Percentiles rank a stretch among this genome's conserved stretches.
These are phyloP conservation scores for Nothomitra cinnamomea DNA, from an alignment of 2,329 filamentous ascomycete genomes.

Conservation along the genomic window DNA sequence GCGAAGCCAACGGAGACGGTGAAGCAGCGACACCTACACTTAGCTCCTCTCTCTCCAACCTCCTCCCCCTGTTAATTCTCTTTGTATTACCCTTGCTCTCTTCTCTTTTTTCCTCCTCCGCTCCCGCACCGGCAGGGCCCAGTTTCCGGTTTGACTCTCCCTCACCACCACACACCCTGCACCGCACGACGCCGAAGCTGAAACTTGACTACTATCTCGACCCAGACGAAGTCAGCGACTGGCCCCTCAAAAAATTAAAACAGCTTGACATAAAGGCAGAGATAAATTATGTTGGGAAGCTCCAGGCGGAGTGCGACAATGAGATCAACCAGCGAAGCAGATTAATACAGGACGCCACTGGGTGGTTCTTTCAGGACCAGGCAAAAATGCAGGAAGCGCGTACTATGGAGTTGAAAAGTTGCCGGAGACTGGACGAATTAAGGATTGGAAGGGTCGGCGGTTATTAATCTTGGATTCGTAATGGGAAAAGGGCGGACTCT, in stretches of 20 bases:
- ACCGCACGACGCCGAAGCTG: conserved; percentile 52
- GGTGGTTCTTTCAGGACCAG: conserved; percentile 72
- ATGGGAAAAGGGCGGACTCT: not conserved
- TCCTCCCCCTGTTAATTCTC: conserved; percentile 77
- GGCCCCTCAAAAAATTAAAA: conserved; percentile 48
- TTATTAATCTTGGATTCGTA: not conserved
- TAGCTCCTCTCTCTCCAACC: conserved; percentile 43
- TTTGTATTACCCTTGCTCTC: conserved; percentile 75
- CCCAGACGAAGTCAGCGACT: conserved; percentile 57
- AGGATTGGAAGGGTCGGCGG: not conserved
- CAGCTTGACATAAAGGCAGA: conserved; percentile 69
- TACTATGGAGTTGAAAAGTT: conserved; percentile 34
- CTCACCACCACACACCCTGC: conserved; percentile 52
- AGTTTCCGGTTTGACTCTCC: conserved; percentile 60
- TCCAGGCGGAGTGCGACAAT: conserved; percentile 56
- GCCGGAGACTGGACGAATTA: conserved; percentile 32
- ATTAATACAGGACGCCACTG: conserved; percentile 60
- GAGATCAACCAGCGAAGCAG: conserved; percentile 50
- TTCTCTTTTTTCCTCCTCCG: conserved; percentile 42
- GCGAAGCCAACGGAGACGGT: conserved; percentile 38
- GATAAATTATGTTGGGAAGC: conserved; percentile 45
- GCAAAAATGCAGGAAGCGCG: conserved; percentile 60
- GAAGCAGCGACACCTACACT: conserved; percentile 34
- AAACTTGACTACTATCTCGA: conserved; percentile 76
- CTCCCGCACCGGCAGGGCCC: conserved; percentile 40